Conservation (phyloP, 2,329 filamentous ascomycete species). For the Pseudocercospora pini-densiflorae region DNA sequence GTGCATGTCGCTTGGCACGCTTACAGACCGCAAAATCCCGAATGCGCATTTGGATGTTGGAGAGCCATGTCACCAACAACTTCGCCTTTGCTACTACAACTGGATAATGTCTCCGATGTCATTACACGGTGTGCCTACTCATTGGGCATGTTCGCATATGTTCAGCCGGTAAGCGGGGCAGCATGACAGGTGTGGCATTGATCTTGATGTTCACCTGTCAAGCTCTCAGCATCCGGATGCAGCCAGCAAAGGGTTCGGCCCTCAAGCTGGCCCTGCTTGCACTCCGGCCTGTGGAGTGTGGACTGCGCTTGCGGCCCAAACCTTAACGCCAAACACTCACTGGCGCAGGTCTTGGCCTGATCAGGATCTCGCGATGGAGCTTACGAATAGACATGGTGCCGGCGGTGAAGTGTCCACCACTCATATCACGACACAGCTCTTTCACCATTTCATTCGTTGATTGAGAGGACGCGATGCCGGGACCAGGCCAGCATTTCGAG, state of each 20-base stretch:
- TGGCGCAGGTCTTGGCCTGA: constrained; percentile 11
- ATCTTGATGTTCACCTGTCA: not conserved
- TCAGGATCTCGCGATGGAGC: constrained; percentile 20
- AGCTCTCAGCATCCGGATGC: constrained; percentile 21
- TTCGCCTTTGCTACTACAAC: not conserved
- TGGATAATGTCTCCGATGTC: not conserved
- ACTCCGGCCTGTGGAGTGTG: not conserved
- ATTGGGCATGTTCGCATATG: constrained; percentile 9
- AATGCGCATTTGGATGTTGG: constrained; percentile 14
- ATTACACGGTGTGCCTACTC: not conserved
- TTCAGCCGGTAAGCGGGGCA: not conserved
- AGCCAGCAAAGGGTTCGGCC: constrained; percentile 27
- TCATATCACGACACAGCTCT: constrained; percentile 21
- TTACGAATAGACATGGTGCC: constrained; percentile 20
- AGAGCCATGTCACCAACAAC: constrained; percentile 9
- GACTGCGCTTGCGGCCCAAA: constrained; percentile 28
- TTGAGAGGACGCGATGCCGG: constrained; percentile 16
- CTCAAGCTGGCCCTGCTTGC: constrained; percentile 12
- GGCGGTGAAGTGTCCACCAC: constrained; percentile 26
- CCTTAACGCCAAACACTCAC: constrained; percentile 26
- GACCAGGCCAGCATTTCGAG: constrained; percentile 8
- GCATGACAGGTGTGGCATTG: not conserved
- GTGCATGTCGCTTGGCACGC: constrained; percentile 28
- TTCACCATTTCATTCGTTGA: constrained; percentile 21
- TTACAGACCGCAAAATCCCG: constrained; percentile 16